These are phyloP conservation scores for Fusarium sp. DNA, from an alignment of 2,329 filamentous ascomycete genomes.

Conservation along the genomic window DNA sequence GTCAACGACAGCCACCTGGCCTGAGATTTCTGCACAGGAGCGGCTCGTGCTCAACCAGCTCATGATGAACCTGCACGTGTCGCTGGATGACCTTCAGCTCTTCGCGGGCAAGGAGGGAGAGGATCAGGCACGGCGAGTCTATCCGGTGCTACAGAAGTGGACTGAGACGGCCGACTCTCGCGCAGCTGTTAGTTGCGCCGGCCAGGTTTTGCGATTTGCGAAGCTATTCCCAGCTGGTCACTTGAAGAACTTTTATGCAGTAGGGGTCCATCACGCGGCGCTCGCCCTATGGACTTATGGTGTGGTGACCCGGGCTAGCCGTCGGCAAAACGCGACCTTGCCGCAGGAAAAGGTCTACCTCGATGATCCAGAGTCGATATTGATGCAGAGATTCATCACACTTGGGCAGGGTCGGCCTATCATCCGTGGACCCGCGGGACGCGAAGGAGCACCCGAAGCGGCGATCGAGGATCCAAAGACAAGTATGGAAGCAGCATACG, in stretches of 20 bases:
- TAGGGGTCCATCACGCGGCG: constrained; percentile 76
- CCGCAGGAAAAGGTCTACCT: constrained; percentile 62
- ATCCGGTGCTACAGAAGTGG: constrained; percentile 70
- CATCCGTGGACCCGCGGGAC: constrained; percentile 53
- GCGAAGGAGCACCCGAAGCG: constrained; percentile 49
- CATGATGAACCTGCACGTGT: constrained; percentile 73
- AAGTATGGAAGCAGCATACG: constrained; percentile 69
- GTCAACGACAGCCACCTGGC: constrained; percentile 55
- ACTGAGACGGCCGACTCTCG: constrained; percentile 65
- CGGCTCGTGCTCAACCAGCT: constrained; percentile 64
- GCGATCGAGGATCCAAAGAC: constrained; percentile 66
- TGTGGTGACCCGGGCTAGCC: constrained; percentile 62
- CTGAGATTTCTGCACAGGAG: constrained; percentile 59
- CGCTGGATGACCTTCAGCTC: constrained; percentile 73
- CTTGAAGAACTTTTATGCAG: constrained; percentile 74
- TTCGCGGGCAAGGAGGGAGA: constrained; percentile 76
- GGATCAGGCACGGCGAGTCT: constrained; percentile 71
- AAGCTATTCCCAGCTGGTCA: constrained; percentile 63
- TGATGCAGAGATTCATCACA: constrained; percentile 67
- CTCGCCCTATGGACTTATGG: constrained; percentile 78
- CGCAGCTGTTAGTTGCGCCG: constrained; percentile 75
- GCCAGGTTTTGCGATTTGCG: constrained; percentile 72
- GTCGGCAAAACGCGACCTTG: constrained; percentile 45
- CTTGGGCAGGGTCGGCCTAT: constrained; percentile 66
- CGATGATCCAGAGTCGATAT: constrained; percentile 65